Conservation (phyloP, 2,329 filamentous ascomycete genomes). For the Fusarium irregulare region DNA sequence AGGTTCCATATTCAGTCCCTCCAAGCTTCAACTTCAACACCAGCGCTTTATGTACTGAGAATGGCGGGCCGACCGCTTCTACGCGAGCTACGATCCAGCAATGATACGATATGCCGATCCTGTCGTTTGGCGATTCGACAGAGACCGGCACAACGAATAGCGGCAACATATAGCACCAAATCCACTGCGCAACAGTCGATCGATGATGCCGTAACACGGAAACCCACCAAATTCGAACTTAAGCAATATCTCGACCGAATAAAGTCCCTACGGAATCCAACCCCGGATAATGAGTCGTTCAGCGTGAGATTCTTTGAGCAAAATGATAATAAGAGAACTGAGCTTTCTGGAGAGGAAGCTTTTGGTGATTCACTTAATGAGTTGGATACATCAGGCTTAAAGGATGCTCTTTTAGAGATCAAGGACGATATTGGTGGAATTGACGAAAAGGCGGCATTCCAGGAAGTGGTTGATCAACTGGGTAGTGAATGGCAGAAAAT, state of each 20-base stretch:
- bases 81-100: constrained; percentile 51
- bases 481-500: constrained; percentile 49
- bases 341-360: constrained; percentile 54
- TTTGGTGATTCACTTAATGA: constrained; percentile 55
- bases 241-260: constrained; percentile 47
- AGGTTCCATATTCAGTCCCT: constrained; percentile 35
- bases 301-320: constrained; percentile 63
- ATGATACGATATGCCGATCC: constrained; percentile 53
- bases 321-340: constrained; percentile 51
- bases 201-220: constrained; percentile 36
- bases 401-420: constrained; percentile 52
- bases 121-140: constrained; percentile 51
- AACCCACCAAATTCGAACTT: constrained; percentile 45
- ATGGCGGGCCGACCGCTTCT: constrained; percentile 54
- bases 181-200: constrained; percentile 28
- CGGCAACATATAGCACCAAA: constrained; percentile 50
- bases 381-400: constrained; percentile 52
- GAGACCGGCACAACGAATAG: constrained; percentile 43
- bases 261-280: constrained; percentile 39
- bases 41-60: constrained; percentile 27
- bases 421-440: constrained; percentile 52
- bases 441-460: constrained; percentile 51
- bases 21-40: constrained; percentile 10
- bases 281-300: constrained; percentile 39
- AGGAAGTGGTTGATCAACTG: constrained; percentile 51